Evolutionary conservation across 371 early-diverging fungal genomes (phyloP), one percentile per base, ranked within the genome.

Genomic region (Choanephora cucurbitarum): DNA sequence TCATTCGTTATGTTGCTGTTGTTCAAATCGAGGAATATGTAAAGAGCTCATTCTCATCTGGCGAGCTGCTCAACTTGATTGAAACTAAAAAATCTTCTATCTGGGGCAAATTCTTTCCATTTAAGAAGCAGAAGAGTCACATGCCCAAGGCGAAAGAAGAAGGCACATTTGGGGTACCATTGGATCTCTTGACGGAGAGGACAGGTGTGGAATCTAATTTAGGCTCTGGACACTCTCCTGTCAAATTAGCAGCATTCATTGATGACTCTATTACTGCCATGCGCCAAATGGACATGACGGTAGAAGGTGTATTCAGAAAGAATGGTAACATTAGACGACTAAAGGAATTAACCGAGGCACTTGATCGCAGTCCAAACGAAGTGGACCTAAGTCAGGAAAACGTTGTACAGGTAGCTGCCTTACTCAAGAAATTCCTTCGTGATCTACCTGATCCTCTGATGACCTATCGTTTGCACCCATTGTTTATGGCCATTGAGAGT

Each of bases 391-490:
- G 73, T 3, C 80, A 87, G 28, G 93, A 95, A 32, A 89, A 87
- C 60, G 83, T 91, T 0, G 87, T 98, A 31, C 97, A 96, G 64
- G 81, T 96, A 15, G 97, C 98, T 0, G 98, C 98, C 5, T 70
- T 98, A 34, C 70, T 98, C 60, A 97, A 97, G 54, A 96, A 92
- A 74, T 98, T 95, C 52, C 67, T 97, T 60, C 86, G 97, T 14
- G 96, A 97, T 23, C 60, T 97, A 62, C 97, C 98, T 0, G 98
- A 98, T 51, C 98, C 98, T 0, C 69, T 98, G n/a, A 75, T 97
- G 61, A 94, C 97, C 1, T 92, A 90, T 68, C 83, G 87, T 62
- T 76, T 97, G 48, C 89, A 93, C 63, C 81, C 85, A 7, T 68
- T 97, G 11, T 94, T 98, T 61, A 77, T 93, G 44, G 79, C 81